Base-by-base conservation (phyloP, 2,329 filamentous ascomycete species). In the Scleromitrula shiraiana region DNA sequence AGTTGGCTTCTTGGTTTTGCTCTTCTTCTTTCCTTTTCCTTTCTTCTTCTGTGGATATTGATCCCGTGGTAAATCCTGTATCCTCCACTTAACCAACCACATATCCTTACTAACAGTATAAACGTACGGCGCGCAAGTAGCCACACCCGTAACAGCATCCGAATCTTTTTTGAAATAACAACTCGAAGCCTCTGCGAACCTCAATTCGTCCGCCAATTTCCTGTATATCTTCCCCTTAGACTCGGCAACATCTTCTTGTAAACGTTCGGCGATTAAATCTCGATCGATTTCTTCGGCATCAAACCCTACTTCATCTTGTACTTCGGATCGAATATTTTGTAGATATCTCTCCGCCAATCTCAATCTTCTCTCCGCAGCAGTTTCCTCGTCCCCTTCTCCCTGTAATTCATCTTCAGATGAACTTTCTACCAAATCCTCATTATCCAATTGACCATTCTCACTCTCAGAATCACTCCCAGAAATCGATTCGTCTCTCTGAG, bases 211-310 rank as follows among this genome's bases (percentile, higher is more conserved):
- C 29, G 86, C 85, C 57, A 98, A 78, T 64, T 80, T 79, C 43
- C 88, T 79, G 69, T 95, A 97, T 41, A 95, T 77, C 59, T 85
- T 84, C 50, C 93, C 93, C 70, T 96, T 96, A 48, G 80, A 80
- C 69, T 96, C 93, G 44, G 93, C 83, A 36, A 93, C 87, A 64
- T 97, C 93, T 68, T 96, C 88, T 67, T 91, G 82, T 59, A 98
- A 71, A 58, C 90, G 75, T 66, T 95, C 87, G 35, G 91, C 89
- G 60, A 98, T 90, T 59, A 96, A 71, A 63, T 98, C 93, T 50
- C 85, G 77, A 68, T 97, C 93, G 50, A 98, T 86, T 45, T 97
- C 88, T 58, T 84, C 89, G 7, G 93, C 93, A 68, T 98, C 89
- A 62, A 97, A 98, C 32, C 89, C 93, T 45, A 76, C 77, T 55